Base-by-base conservation (phyloP, 768 basidiomycete species). In the Leccinum subtestaceum region DNA sequence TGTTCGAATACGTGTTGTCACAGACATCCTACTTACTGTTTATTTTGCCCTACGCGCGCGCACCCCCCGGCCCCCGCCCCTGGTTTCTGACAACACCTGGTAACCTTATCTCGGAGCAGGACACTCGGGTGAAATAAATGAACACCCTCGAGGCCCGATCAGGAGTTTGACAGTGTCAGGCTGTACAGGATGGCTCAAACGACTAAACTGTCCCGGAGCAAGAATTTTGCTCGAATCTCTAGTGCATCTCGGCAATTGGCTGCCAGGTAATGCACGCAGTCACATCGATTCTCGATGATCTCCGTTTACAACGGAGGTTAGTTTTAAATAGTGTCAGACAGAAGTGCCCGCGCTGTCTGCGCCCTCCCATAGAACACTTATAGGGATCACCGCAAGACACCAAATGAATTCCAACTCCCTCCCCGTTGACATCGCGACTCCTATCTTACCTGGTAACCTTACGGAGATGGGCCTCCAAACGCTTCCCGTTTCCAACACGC, bases 401-500 rank as follows among this genome's bases (percentile, higher is more conserved):
- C 65, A 54, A 19, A 60, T 60, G 55, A 67, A 63, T 32, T 13
- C 53, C 32, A 60, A 34, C 45, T 4, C 63, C 3, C 60, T 60
- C 23, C 1, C 57, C 5, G 51, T 61, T 4, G 58, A 52, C 25
- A 63, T 25, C 49, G 29, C 54, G 21, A 50, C 60, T 12, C 12
- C 64, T 52, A 34, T 53, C 15, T 51, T 60, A 31, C 45, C 65
- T 27, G 64, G 60, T 11, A 65, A 56, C 46, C 32, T 67, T 21
- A n/a, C 67, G 10, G 67, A 71, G 32, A 45, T 60, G 23, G 21
- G 52, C 59, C 66, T 27, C 5, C 59, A 4, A 65, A 65, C 58
- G 17, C 62, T 38, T n/a, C 63, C 17, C 11, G 0, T 15, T 10
- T 3, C 36, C n/a, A 64, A 63, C 45, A 73, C 76, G 9, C 69